These are phyloP conservation scores for Talaromyces nanjingensis DNA, from an alignment of 495 filamentous ascomycete genomes.

Conservation along the genomic window DNA sequence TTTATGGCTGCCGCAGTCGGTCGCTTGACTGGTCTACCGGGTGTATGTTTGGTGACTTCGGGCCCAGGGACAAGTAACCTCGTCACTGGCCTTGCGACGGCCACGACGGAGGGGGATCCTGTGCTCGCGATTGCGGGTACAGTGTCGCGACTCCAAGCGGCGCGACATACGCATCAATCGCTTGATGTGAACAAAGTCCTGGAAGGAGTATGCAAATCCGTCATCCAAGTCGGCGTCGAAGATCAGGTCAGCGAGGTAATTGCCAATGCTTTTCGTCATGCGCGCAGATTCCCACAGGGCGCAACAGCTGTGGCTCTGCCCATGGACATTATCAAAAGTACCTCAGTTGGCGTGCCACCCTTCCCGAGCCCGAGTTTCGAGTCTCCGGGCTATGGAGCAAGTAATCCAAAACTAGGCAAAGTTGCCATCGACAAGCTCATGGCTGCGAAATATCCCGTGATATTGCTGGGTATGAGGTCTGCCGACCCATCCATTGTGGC, in stretches of 20 bases:
- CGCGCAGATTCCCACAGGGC: conserved; percentile 7
- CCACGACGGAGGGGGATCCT: conserved; percentile 5
- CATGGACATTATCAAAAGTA: conserved; percentile 9
- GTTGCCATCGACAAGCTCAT: conserved; percentile 1
- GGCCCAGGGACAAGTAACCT: conserved; percentile 60
- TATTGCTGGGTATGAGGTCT: conserved; percentile 8
- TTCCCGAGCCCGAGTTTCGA: conserved; percentile 6
- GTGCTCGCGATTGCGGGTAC: conserved; percentile 8
- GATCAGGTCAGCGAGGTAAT: conserved; percentile 10
- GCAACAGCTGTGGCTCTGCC: conserved; percentile 6
- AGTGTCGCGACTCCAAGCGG: conserved; percentile 4
- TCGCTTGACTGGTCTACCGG: conserved; percentile 50
- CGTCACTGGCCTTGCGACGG: conserved; percentile 30
- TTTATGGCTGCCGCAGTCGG: conserved; percentile 63
- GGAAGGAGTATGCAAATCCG: conserved; percentile 8
- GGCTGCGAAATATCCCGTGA: conserved; percentile 6
- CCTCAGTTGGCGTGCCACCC: neutral
- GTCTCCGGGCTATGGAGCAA: conserved; percentile 2
- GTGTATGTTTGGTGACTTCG: conserved; percentile 56
- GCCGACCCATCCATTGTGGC: neutral
- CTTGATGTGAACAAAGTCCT: conserved; percentile 8
- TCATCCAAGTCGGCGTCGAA: conserved; percentile 8
- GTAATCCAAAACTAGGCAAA: conserved; percentile 6
- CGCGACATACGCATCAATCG: conserved; percentile 8
- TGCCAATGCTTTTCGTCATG: conserved; percentile 8